Evolutionary conservation across 768 basidiomycete genomes (phyloP).

Genomic region (Rickenella mellea): DNA sequence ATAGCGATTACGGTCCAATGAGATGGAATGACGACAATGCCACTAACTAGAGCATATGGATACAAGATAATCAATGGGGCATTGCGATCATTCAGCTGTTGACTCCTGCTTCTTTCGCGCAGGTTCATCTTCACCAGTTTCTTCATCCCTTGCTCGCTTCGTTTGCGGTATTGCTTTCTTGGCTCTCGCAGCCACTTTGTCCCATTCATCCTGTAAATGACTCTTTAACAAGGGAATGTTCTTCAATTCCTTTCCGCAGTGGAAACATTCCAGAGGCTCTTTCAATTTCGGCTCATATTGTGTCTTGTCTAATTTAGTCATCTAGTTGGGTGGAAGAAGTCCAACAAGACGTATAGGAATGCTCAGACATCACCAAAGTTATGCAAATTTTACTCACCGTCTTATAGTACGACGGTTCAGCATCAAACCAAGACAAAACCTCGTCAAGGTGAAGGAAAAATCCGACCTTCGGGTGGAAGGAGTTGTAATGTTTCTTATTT

Average conservation of each 20-base stretch:
- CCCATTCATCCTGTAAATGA: slow-evolving; percentile 72
- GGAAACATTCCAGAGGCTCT: slow-evolving; percentile 58
- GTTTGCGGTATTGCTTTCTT: no score
- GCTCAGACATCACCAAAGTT: background rate
- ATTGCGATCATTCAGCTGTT: no score
- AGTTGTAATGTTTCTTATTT: slow-evolving; percentile 86
- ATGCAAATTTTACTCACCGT: slow-evolving; percentile 32
- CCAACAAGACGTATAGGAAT: background rate
- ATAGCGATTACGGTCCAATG: no score
- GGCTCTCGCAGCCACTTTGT: slow-evolving; percentile 35
- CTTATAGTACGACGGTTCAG: slow-evolving; percentile 43
- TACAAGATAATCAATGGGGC: no score
- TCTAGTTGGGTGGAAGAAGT: slow-evolving; percentile 30
- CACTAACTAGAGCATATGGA: no score
- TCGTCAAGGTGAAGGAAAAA: slow-evolving; percentile 76
- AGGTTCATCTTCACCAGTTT: no score
- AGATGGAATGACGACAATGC: no score
- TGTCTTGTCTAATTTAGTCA: slow-evolving; percentile 38
- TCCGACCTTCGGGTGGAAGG: slow-evolving; percentile 75
- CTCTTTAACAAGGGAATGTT: slow-evolving; percentile 68
- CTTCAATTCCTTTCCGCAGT: slow-evolving; percentile 50
- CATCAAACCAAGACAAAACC: slow-evolving; percentile 76
- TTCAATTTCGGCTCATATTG: slow-evolving; percentile 63
- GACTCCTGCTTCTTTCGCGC: no score
- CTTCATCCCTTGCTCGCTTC: no score